Evolutionary conservation across 2,329 filamentous ascomycete species (phyloP).

Genomic region (Clonostachys solani): DNA sequence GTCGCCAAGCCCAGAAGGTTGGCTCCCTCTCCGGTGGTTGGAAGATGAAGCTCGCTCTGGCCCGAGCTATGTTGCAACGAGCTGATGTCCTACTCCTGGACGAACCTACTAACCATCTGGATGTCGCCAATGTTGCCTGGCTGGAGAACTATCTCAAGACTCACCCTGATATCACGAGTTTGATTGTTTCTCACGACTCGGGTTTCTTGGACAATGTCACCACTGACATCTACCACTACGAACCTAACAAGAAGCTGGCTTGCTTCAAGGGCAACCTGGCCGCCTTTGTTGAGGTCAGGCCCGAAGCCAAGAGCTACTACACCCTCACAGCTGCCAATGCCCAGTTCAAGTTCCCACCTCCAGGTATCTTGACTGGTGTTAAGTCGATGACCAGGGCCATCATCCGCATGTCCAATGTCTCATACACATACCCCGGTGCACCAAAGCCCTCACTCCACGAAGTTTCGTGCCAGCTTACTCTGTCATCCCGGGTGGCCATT

Average conservation of each 20-base stretch:
- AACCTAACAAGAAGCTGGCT: slow-evolving; percentile 87
- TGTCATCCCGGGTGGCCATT: slow-evolving; percentile 92
- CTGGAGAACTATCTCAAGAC: slow-evolving; percentile 90
- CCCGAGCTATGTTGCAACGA: slow-evolving; percentile 91
- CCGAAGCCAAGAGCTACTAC: slow-evolving; percentile 97
- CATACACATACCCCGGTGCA: slow-evolving; percentile 89
- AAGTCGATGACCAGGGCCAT: slow-evolving; percentile 94
- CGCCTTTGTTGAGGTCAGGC: slow-evolving; percentile 81
- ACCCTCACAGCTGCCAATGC: slow-evolving; percentile 84
- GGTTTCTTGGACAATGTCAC: slow-evolving; percentile 95
- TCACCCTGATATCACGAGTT: slow-evolving; percentile 93
- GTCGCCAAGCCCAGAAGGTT: slow-evolving; percentile 83
- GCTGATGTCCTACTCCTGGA: slow-evolving; percentile 96
- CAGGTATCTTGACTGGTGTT: slow-evolving; percentile 89
- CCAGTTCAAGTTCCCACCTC: slow-evolving; percentile 97
- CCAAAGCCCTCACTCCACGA: slow-evolving; percentile 83
- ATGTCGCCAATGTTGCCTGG: slow-evolving; percentile 95
- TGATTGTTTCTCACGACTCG: slow-evolving; percentile 99
- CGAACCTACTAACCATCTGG: slow-evolving; percentile 98
- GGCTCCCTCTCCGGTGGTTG: slow-evolving; percentile 95
- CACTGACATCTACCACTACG: slow-evolving; percentile 99
- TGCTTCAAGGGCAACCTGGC: slow-evolving; percentile 80
- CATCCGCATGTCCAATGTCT: slow-evolving; percentile 88
- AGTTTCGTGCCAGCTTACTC: slow-evolving; percentile 79
- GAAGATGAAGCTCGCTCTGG: slow-evolving; percentile 99